Percentiles rank a stretch among this genome's conserved stretches.
Evolutionary conservation across 2,329 filamentous ascomycete species (phyloP).

Genomic region (Pseudopithomyces chartarum): DNA sequence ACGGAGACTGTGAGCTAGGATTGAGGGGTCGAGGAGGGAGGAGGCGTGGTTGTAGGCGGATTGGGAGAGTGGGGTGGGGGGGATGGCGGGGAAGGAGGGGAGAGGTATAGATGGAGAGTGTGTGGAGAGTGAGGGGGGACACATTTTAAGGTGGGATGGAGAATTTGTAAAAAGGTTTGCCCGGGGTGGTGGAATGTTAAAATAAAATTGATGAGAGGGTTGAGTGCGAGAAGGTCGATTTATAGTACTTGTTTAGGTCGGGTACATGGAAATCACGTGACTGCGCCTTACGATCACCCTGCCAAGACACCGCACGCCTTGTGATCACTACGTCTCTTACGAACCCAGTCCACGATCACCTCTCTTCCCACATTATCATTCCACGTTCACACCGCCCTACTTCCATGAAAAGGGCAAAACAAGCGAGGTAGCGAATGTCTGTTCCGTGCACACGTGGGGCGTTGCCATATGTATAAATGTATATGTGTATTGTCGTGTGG

Average conservation of each 20-base stretch:
- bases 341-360: not conserved
- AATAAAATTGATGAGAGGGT: no score
- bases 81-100: constrained; percentile 44
- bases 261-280: not conserved
- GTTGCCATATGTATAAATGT: no score
- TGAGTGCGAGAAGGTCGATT: not conserved
- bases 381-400: no score
- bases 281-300: not conserved
- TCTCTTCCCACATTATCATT: not conserved
- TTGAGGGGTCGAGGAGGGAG: constrained; percentile 56
- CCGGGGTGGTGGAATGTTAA: no score
- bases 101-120: not conserved
- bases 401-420: no score
- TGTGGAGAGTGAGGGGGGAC: not conserved
- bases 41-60: constrained; percentile 57
- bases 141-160: no score
- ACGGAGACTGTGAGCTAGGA: constrained; percentile 72
- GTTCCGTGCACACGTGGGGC: no score
- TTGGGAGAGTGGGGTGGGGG: constrained; percentile 52
- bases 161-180: no score
- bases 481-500: no score
- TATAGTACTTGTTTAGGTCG: no score
- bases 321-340: not conserved
- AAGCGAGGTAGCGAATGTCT: no score
- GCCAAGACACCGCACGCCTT: not conserved